Evolutionary conservation across 495 filamentous ascomycete species (phyloP).

Genomic region (Immersiella caudata): DNA sequence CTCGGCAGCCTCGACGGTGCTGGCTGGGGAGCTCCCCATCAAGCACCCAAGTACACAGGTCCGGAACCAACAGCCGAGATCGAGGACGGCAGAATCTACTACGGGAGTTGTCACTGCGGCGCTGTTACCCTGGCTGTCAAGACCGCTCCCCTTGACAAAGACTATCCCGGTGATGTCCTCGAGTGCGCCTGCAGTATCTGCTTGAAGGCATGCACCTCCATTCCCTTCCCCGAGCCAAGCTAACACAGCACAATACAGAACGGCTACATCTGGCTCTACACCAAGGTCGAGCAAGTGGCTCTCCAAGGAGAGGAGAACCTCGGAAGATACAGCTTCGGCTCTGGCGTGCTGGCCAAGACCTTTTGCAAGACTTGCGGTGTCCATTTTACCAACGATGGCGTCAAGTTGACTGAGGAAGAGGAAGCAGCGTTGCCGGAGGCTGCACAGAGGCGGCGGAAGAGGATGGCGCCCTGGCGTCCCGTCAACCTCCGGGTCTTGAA

Average conservation of each 20-base stretch:
- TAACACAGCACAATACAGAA: neutral
- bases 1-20: slow-evolving; percentile 42
- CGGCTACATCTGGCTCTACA: slow-evolving; percentile 39
- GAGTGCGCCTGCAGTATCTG: slow-evolving; percentile 50
- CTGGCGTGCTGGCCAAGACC: slow-evolving; percentile 27
- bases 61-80: slow-evolving; percentile 41
- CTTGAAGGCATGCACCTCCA: slow-evolving; percentile 34
- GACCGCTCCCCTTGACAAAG: slow-evolving; percentile 38
- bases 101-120: slow-evolving; percentile 58
- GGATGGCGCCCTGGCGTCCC: neutral
- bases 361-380: slow-evolving; percentile 51
- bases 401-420: slow-evolving; percentile 23
- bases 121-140: slow-evolving; percentile 46
- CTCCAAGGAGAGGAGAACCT: slow-evolving; percentile 38
- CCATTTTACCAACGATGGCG: slow-evolving; percentile 27
- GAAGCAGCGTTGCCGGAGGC: slow-evolving; percentile 22
- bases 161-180: slow-evolving; percentile 17
- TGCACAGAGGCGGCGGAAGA: slow-evolving; percentile 20
- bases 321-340: slow-evolving; percentile 35
- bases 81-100: slow-evolving; percentile 45
- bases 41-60: slow-evolving; percentile 41
- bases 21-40: slow-evolving; percentile 33
- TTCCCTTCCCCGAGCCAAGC: neutral
- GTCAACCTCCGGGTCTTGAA: slow-evolving; percentile 34
- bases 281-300: slow-evolving; percentile 28